Percentiles rank a stretch among this genome's conserved stretches.
phyloP scores from a whole-genome alignment of 768 basidiomycete species.

The Neoboletus subvelutipes region DNA sequence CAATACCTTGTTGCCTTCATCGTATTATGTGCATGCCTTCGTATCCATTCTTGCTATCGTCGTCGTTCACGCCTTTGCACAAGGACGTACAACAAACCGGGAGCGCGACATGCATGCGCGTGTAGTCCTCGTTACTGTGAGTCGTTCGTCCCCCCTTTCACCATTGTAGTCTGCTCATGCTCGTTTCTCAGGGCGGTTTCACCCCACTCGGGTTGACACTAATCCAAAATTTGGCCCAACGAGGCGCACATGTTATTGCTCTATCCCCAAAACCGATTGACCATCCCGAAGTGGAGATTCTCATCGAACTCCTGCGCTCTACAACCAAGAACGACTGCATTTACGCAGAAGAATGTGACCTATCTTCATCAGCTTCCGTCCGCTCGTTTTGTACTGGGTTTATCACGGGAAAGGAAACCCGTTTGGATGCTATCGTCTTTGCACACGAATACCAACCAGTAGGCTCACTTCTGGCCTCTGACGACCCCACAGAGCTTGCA shows the following conservation, averaged over 20 bases:
- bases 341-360: slow-evolving; percentile 77
- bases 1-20: slow-evolving; percentile 48
- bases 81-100: slow-evolving; percentile 67
- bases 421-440: slow-evolving; percentile 78
- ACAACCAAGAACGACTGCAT: slow-evolving; percentile 74
- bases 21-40: slow-evolving; percentile 56
- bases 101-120: slow-evolving; percentile 77
- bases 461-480: slow-evolving; percentile 43
- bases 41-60: slow-evolving; percentile 45
- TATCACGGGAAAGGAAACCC: slow-evolving; percentile 58
- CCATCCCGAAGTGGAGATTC: slow-evolving; percentile 47
- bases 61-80: slow-evolving; percentile 57
- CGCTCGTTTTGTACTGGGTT: slow-evolving; percentile 69
- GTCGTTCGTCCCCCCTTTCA: slow-evolving; percentile 16
- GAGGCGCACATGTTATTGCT: slow-evolving; percentile 79
- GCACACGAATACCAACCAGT: slow-evolving; percentile 74
- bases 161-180: slow-evolving; percentile 1
- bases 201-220: slow-evolving; percentile 71
- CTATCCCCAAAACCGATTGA: slow-evolving; percentile 60
- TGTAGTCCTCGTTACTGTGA: slow-evolving; percentile 67
- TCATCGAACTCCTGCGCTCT: slow-evolving; percentile 65
- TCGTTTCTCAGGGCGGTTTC: slow-evolving; percentile 59
- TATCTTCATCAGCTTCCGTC: slow-evolving; percentile 63
- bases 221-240: slow-evolving; percentile 61
- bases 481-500: slow-evolving; percentile 33